These are phyloP conservation scores for Arxiozyma bovina DNA, from an alignment of 1,139 yeast genomes.

Conservation along the genomic window DNA sequence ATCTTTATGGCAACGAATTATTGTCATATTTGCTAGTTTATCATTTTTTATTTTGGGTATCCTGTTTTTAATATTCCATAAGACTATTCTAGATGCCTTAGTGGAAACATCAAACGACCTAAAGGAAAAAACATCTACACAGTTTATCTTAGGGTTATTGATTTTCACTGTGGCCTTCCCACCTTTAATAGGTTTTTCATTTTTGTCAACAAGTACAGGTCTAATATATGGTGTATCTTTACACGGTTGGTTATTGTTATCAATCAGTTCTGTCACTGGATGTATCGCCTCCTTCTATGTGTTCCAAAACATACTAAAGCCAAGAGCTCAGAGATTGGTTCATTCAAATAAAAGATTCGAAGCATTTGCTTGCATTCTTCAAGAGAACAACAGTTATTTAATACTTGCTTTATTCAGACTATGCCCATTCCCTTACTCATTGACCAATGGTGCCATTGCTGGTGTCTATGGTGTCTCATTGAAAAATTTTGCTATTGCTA, in stretches of 20 bases:
- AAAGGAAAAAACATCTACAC: constrained; percentile 37
- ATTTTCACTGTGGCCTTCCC: constrained; percentile 62
- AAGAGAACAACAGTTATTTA: constrained; percentile 56
- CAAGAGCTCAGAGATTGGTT: constrained; percentile 49
- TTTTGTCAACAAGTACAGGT: constrained; percentile 62
- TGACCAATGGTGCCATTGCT: constrained; percentile 87
- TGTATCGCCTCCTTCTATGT: constrained; percentile 62
- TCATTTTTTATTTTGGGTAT: constrained; percentile 26
- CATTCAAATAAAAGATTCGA: constrained; percentile 52
- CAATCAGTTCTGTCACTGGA: constrained; percentile 63
- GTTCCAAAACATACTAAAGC: constrained; percentile 52
- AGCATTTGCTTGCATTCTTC: constrained; percentile 69
- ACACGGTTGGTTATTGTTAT: constrained; percentile 69
- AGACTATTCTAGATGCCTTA: constrained; percentile 37
- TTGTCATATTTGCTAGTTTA: constrained; percentile 14
- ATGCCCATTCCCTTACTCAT: constrained; percentile 88
- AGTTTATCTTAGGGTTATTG: constrained; percentile 42
- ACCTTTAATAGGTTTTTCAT: constrained; percentile 77
- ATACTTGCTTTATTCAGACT: constrained; percentile 64
- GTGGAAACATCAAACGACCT: constrained; percentile 38
- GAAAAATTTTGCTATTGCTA: constrained; percentile 58
- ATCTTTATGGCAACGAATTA: constrained; percentile 20
- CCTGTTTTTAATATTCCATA: constrained; percentile 41
- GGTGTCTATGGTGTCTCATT: constrained; percentile 68
- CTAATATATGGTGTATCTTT: constrained; percentile 72